A percentile compares a stretch with the other conserved stretches of the same genome.
phyloP scores from a whole-genome alignment of 169 alveolate species.

The Plasmodium yoelii region DNA sequence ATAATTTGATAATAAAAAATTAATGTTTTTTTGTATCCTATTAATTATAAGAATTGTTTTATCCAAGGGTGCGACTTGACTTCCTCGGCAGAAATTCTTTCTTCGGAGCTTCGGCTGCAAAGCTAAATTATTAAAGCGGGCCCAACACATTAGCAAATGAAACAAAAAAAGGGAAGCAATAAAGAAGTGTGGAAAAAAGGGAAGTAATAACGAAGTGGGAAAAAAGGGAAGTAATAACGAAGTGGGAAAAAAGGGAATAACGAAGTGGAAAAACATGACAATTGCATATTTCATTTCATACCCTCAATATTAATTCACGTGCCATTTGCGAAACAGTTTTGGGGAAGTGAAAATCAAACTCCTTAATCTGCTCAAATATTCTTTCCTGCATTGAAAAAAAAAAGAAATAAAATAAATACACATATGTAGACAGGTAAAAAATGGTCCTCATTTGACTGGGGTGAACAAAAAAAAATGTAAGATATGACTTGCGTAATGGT shows the following conservation, averaged over 20 bases:
- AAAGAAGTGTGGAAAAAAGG: no score
- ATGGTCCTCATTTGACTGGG: no score
- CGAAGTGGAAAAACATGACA: not conserved
- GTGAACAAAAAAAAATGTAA: no score
- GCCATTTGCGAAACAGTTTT: slow-evolving; percentile 42
- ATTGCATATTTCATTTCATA: not conserved
- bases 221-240: not conserved
- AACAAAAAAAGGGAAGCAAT: not conserved
- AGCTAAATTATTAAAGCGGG: slow-evolving; percentile 11
- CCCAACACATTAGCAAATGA: not conserved
- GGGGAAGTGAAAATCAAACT: slow-evolving; percentile 62
- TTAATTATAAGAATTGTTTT: slow-evolving; percentile 32
- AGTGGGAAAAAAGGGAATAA: no score
- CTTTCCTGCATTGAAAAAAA: slow-evolving; percentile 28
- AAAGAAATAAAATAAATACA: not conserved
- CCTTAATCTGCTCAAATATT: slow-evolving; percentile 64
- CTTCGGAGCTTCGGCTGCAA: slow-evolving; percentile 68
- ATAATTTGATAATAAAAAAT: not conserved
- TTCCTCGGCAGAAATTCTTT: slow-evolving; percentile 62
- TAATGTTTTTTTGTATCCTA: not conserved
- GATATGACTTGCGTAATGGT: not conserved
- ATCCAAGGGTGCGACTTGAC: slow-evolving; percentile 74
- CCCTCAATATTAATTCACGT: slow-evolving; percentile 56
- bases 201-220: not conserved
- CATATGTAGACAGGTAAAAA: not conserved